Base-by-base conservation (phyloP, 176 grass and related monocot species). In the Themeda triandra region DNA sequence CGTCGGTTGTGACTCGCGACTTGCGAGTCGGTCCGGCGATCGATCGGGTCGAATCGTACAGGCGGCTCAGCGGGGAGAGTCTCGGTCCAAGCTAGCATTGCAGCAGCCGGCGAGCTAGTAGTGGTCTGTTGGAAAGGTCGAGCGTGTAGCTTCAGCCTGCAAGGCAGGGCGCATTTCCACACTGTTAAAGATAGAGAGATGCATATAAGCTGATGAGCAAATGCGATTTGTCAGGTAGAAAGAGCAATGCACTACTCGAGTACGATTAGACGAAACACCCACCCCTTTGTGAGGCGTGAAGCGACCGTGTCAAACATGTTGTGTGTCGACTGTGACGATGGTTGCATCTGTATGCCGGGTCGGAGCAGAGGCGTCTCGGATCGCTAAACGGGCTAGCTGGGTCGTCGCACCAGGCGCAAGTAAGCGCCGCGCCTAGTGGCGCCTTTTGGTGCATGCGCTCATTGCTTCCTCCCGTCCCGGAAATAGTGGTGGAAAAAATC, bases 121-220 rank as follows among this genome's bases (percentile, higher is more conserved):
- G 79, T 81, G 79, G 65, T 81, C 65, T 70, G 65, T 81, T 81
- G 32, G 66, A 81, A 81, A 56, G 66, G 23, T 17, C 45, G 32
- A 24, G 78, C 46, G 79, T 81, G 65, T 30, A 37, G 6, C n/a
- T 5, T 19, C 49, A n/a, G 19, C 29, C 42, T 66, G 64, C 42
- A 53, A 37, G 54, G 79, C 45, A 18, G 12, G 12, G 2, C 45
- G 33, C 31, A 54, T 36, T 36, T 81, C 39, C 79, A 70, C 79
- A 70, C 79, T 13, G 79, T 13, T 69, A 68, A 51, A 68, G 45
- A 48, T 17, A 45, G 19, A 40, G n/a, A n/a, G n/a, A n/a, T n/a
- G n/a, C n/a, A n/a, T n/a, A n/a, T n/a, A n/a, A n/a, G n/a, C n/a
- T n/a, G n/a, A n/a, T n/a, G n/a, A n/a, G n/a, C n/a, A n/a, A 53